Evolutionary conservation across 345 rosid genomes (phyloP), one percentile per base, ranked within the genome.

Genomic region (Rhizophora mangle): DNA sequence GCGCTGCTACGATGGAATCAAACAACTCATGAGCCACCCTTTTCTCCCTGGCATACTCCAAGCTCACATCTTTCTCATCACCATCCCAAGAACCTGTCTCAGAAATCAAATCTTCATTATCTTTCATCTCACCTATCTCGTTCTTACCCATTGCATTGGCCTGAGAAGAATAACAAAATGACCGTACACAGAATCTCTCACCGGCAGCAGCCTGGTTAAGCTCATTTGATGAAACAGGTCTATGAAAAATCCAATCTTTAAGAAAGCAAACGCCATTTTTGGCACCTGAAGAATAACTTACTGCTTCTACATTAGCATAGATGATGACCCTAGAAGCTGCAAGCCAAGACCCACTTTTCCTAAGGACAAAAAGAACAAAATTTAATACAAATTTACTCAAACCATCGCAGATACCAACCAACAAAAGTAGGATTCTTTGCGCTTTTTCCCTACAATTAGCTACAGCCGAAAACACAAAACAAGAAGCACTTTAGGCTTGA

Each of bases 301-400:
- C 3, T 20, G 19, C 21, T 22, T 54, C 62, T 27, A 27, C 21
- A 13, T 54, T 27, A 29, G 43, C 58, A 29, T 47, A 39, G 13
- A 52, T 60, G 11, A 34, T 39, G 47, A 39, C 70, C 59, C 70
- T 60, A 62, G 58, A 47, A 8, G 22, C 18, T 49, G 46, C 70
- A 24, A 49, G 59, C 65, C 70, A 64, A 30, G 56, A 34, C 18
- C 66, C 65, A 34, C 34, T 34, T 24, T 59, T 9, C 66, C 76
- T 72, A 27, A 13, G 30, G 20, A 64, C 20, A 36, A 37, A 55
- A 63, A 8, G 15, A 30, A 32, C 15, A 8, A 61, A 39, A 11
- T 39, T 39, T 60, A 7, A n/a, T 26, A 27, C 30, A 27, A 31
- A 1, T 24, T 27, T 32, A 30, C 34, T 19, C 6, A 1, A 3